These are phyloP conservation scores for Cercospora sp. DNA, from an alignment of 2,329 filamentous ascomycete species.

Conservation along the genomic window DNA sequence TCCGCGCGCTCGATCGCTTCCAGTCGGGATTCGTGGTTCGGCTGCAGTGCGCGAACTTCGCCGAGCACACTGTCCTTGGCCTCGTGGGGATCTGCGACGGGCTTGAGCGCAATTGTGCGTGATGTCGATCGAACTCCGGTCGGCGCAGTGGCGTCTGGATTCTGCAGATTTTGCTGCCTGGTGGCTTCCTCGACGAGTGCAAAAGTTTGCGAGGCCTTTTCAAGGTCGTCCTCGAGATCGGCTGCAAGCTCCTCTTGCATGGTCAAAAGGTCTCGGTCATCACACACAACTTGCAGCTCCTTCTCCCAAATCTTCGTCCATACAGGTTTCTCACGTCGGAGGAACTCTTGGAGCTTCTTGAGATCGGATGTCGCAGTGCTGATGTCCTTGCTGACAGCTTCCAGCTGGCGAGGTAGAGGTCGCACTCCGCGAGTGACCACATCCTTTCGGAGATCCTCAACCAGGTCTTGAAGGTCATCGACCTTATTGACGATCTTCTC, in stretches of 20 bases:
- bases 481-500: constrained; percentile 89
- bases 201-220: constrained; percentile 92
- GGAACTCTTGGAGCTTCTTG: constrained; percentile 89
- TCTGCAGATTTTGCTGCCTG: constrained; percentile 89
- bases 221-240: constrained; percentile 89
- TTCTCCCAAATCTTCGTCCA: constrained; percentile 99
- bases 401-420: constrained; percentile 84
- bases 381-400: constrained; percentile 86
- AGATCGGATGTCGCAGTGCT: constrained; percentile 77
- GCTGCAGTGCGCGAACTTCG: constrained; percentile 88
- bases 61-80: constrained; percentile 90
- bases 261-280: constrained; percentile 89
- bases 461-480: constrained; percentile 93
- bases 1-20: constrained; percentile 98
- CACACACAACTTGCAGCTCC: constrained; percentile 91
- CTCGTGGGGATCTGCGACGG: constrained; percentile 66
- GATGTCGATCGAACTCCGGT: constrained; percentile 39
- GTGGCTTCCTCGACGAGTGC: constrained; percentile 94
- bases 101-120: constrained; percentile 44
- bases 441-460: constrained; percentile 96
- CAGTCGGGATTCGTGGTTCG: constrained; percentile 88
- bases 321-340: constrained; percentile 87
- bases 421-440: constrained; percentile 91
- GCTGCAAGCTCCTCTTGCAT: constrained; percentile 94
- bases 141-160: constrained; percentile 38